A percentile compares a stretch with the other conserved stretches of the same genome.
These are phyloP conservation scores for Smittium culicis DNA, from an alignment of 371 early-diverging fungal species.

Conservation along the genomic window DNA sequence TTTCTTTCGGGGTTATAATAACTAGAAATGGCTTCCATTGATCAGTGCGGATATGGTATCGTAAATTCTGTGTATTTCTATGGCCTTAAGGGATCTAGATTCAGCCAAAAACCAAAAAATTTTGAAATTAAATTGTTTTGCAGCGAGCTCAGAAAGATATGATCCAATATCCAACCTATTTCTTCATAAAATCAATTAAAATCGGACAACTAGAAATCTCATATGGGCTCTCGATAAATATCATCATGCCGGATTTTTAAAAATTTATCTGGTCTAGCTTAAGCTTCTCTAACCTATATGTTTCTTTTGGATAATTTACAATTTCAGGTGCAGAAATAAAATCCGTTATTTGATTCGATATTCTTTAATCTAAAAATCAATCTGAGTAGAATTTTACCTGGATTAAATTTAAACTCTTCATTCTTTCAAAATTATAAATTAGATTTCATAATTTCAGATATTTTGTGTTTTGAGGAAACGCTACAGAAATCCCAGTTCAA, in stretches of 20 bases:
- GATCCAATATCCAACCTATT: no score
- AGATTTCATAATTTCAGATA: neutral
- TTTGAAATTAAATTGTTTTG: no score
- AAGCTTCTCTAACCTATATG: neutral
- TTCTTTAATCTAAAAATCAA: neutral
- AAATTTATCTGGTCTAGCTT: neutral
- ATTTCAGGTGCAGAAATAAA: neutral
- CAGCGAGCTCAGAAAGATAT: no score
- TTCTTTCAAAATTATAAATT: neutral
- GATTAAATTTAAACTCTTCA: neutral
- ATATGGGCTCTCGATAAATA: neutral
- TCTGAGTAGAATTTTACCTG: neutral
- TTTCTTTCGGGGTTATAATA: no score
- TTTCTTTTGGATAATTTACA: neutral
- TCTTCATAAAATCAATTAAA: no score
- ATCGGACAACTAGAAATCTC: no score
- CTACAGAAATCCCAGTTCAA: neutral
- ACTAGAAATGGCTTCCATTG: no score
- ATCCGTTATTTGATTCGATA: neutral
- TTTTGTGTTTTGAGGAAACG: neutral
- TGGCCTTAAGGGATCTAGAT: no score
- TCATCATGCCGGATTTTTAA: neutral
- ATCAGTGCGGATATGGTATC: no score
- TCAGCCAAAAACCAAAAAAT: no score
- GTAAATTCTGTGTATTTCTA: no score